Evolutionary conservation across 2,329 filamentous ascomycete species (phyloP).

Genomic region (Aspergillus sp.): DNA sequence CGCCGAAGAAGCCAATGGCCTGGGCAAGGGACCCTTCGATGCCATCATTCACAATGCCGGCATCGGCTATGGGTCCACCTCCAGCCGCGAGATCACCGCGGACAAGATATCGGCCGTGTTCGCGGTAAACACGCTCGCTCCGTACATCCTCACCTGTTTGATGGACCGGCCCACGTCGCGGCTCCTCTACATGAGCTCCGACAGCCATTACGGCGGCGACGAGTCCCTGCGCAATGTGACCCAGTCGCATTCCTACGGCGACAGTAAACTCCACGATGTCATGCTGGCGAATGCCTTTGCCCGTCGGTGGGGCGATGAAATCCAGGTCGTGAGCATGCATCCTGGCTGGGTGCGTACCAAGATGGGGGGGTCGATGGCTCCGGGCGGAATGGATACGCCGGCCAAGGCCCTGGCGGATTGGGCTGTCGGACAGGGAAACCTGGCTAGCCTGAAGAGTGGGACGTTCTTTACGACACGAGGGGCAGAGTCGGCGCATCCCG

Average conservation of each 20-base stretch:
- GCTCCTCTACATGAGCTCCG: constrained; percentile 53
- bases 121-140: constrained; percentile 58
- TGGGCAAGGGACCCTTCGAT: constrained; percentile 51
- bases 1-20: constrained; percentile 49
- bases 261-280: constrained; percentile 57
- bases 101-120: constrained; percentile 53
- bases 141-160: constrained; percentile 55
- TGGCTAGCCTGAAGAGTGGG: constrained; percentile 18
- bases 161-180: constrained; percentile 49
- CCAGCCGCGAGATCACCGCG: constrained; percentile 38
- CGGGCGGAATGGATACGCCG: constrained; percentile 48
- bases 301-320: constrained; percentile 43
- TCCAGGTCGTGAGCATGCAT: constrained; percentile 50
- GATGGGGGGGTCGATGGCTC: constrained; percentile 51
- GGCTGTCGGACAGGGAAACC: constrained; percentile 28
- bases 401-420: constrained; percentile 51
- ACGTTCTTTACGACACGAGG: constrained; percentile 22
- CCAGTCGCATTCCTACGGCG: constrained; percentile 48
- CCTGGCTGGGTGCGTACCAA: constrained; percentile 58
- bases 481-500: constrained; percentile 21
- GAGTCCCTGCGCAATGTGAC: constrained; percentile 35
- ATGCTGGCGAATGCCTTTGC: constrained; percentile 57
- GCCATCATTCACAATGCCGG: constrained; percentile 60
- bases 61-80: constrained; percentile 40
- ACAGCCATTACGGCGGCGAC: constrained; percentile 52